A percentile compares a stretch with the other conserved stretches of the same genome.
These are phyloP conservation scores for Withania somnifera DNA, from an alignment of 305 asterid species.

Conservation along the genomic window DNA sequence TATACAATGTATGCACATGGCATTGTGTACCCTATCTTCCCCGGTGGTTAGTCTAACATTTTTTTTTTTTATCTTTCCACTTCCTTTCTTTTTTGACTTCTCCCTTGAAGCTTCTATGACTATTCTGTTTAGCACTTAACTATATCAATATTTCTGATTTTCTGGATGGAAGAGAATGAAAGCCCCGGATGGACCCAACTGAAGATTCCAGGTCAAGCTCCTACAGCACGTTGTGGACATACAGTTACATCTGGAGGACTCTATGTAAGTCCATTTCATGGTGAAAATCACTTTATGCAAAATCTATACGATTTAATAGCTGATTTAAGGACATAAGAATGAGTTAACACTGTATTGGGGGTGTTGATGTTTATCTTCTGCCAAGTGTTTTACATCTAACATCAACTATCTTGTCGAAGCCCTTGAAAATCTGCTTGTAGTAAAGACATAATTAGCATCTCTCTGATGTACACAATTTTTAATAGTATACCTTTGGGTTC, in stretches of 20 bases:
- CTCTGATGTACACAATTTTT: neutral
- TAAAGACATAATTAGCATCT: neutral
- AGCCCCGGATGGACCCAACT: constrained; percentile 94
- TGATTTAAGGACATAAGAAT: neutral
- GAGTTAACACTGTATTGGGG: neutral
- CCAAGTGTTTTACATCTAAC: neutral
- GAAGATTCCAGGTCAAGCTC: constrained; percentile 99
- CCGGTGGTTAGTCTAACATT: neutral
- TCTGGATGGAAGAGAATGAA: constrained; percentile 96
- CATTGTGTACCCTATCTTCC: neutral
- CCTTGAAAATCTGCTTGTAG: neutral
- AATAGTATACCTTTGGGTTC: neutral
- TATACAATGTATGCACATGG: neutral
- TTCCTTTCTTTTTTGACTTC: neutral
- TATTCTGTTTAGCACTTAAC: neutral
- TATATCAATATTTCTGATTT: neutral
- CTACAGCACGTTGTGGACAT: constrained; percentile 94
- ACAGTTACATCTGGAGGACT: constrained; percentile 89
- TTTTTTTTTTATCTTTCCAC: neutral
- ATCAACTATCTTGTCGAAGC: neutral
- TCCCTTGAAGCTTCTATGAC: neutral
- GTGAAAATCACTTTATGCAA: neutral
- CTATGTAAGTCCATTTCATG: constrained; percentile 34
- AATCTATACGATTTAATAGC: neutral
- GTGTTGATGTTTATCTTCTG: neutral